A percentile compares a stretch with the other conserved stretches of the same genome.
Conservation (phyloP, 2,329 filamentous ascomycete species). For the Zymoseptoria brevis region DNA sequence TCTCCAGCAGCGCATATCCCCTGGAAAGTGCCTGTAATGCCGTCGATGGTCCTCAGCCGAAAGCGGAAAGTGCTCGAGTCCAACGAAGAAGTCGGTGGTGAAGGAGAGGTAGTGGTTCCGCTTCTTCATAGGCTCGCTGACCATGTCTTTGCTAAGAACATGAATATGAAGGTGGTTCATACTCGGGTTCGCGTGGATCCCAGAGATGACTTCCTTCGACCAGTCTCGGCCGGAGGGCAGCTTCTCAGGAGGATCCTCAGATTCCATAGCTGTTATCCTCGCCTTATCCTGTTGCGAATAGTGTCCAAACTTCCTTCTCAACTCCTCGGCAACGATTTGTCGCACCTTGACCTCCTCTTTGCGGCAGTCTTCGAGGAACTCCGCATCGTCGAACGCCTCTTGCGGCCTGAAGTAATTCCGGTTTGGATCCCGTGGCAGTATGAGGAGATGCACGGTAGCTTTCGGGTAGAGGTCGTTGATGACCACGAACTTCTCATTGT, state of each 20-base stretch:
- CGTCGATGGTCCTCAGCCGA: slow-evolving; percentile 55
- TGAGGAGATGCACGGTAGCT: slow-evolving; percentile 71
- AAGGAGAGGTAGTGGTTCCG: slow-evolving; percentile 92
- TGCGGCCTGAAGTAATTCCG: slow-evolving; percentile 64
- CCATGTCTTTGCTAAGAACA: slow-evolving; percentile 72
- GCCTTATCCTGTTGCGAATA: slow-evolving; percentile 55
- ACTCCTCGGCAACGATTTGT: slow-evolving; percentile 62
- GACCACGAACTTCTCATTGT: slow-evolving; percentile 61
- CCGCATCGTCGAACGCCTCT: slow-evolving; percentile 61
- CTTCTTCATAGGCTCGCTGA: slow-evolving; percentile 63
- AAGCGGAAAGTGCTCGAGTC: slow-evolving; percentile 72
- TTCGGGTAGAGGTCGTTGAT: slow-evolving; percentile 85
- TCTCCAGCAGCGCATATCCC: slow-evolving; percentile 73
- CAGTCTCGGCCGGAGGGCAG: slow-evolving; percentile 72
- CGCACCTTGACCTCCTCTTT: slow-evolving; percentile 55
- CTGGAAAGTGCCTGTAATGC: slow-evolving; percentile 49
- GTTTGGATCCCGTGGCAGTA: slow-evolving; percentile 65
- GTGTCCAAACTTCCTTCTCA: slow-evolving; percentile 59
- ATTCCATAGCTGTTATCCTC: slow-evolving; percentile 57
- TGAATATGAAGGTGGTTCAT: slow-evolving; percentile 93
- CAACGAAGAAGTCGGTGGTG: slow-evolving; percentile 73
- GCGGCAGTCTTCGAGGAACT: slow-evolving; percentile 59
- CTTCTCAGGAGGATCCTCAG: slow-evolving; percentile 27
- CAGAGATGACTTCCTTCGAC: slow-evolving; percentile 63
- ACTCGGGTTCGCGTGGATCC: slow-evolving; percentile 78